Evolutionary conservation across 176 grass and related monocot genomes (phyloP).

Genomic region (Chloris gayana): DNA sequence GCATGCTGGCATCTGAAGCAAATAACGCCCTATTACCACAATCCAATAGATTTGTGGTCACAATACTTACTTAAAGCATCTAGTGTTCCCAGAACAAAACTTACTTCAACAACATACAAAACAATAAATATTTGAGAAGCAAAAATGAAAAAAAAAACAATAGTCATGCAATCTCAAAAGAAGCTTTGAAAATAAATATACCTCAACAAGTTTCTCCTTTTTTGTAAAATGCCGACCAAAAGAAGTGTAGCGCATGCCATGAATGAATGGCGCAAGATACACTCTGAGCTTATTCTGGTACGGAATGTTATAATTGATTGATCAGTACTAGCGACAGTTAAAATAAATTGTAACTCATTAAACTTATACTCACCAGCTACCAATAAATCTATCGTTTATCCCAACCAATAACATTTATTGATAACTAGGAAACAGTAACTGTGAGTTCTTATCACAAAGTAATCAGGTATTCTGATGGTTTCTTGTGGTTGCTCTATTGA

Average conservation of each 20-base stretch:
- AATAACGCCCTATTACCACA: not conserved
- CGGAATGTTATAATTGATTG: conserved; percentile 3
- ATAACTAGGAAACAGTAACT: not conserved
- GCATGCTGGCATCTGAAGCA: not conserved
- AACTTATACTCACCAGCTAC: not conserved
- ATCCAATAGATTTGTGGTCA: too few relatives aligned
- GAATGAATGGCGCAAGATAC: conserved; percentile 75
- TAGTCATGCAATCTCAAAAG: conserved; percentile 3
- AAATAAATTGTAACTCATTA: not conserved
- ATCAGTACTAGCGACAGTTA: not conserved
- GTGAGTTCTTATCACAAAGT: not conserved
- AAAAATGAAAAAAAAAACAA: not conserved
- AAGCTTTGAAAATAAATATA: conserved; percentile 21
- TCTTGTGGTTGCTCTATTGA: not conserved
- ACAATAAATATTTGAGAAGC: not conserved
- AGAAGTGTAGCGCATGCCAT: conserved; percentile 84
- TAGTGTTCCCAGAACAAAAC: not conserved
- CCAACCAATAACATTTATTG: not conserved
- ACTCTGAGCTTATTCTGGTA: conserved; percentile 68
- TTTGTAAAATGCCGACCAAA: conserved; percentile 89
- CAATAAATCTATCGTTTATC: not conserved
- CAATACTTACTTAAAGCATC: too few relatives aligned
- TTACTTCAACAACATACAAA: not conserved
- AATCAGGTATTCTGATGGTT: not conserved
- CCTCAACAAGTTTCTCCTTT: conserved; percentile 72